phyloP scores from a whole-genome alignment of 768 basidiomycete genomes.

The Sarcodon aspratus region DNA sequence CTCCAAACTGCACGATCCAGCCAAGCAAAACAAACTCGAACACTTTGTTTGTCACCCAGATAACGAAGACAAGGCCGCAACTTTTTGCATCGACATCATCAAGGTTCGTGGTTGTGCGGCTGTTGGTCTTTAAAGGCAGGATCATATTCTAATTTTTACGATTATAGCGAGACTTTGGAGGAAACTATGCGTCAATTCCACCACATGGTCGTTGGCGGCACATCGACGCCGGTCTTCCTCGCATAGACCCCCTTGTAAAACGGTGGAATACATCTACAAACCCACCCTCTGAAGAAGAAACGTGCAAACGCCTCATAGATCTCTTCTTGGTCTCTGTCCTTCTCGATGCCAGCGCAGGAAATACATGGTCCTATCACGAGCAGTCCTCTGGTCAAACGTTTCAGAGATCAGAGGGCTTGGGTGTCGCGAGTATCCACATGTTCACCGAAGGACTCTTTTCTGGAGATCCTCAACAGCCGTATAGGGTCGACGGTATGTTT shows the following conservation, averaged over 20 bases:
- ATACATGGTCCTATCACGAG: conserved; percentile 69
- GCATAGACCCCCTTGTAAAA: conserved; percentile 48
- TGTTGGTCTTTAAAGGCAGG: neutral
- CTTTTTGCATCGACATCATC: conserved; percentile 73
- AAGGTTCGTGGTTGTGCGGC: conserved; percentile 33
- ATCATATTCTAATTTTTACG: neutral
- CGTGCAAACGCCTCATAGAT: conserved; percentile 70
- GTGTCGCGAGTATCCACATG: conserved; percentile 86
- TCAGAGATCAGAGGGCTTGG: conserved; percentile 71
- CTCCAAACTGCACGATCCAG: conserved; percentile 64
- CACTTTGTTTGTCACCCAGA: conserved; percentile 83
- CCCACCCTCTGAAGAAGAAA: conserved; percentile 41
- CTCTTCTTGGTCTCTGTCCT: conserved; percentile 83
- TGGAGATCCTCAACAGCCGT: conserved; percentile 43
- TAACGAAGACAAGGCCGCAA: conserved; percentile 55
- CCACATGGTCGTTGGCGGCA: conserved; percentile 90
- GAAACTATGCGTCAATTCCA: conserved; percentile 56
- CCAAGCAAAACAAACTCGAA: conserved; percentile 59
- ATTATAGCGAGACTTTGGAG: conserved; percentile 71
- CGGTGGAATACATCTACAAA: conserved; percentile 37
- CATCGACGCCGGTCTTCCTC: conserved; percentile 57
- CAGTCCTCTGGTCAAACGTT: conserved; percentile 39
- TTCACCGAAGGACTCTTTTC: conserved; percentile 80
- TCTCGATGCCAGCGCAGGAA: conserved; percentile 91
- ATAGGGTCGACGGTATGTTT: conserved; percentile 65